Evolutionary conservation across 257 asterid genomes (phyloP).

Genomic region (Buddleja alternifolia): DNA sequence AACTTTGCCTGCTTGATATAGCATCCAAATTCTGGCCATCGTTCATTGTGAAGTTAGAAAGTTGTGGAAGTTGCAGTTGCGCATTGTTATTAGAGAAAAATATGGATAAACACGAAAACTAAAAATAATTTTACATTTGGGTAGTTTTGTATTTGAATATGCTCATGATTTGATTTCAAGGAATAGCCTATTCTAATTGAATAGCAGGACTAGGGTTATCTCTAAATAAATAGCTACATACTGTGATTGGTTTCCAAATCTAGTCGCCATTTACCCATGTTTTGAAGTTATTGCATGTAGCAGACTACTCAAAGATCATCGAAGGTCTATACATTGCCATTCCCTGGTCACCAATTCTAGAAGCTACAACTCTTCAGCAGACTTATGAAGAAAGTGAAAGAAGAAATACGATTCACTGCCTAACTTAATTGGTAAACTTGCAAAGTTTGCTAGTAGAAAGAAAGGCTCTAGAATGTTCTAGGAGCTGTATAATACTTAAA

Average conservation of each 20-base stretch:
- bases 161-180: background rate
- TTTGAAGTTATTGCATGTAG: background rate
- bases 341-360: background rate
- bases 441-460: background rate
- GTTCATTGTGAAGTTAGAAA: background rate
- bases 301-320: background rate
- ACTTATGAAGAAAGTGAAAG: too few species aligned
- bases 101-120: background rate
- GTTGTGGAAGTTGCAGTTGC: background rate
- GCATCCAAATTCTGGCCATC: background rate
- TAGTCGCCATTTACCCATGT: background rate
- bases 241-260: background rate
- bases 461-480: background rate
- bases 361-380: too few species aligned
- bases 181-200: too few species aligned
- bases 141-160: background rate
- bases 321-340: background rate
- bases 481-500: background rate
- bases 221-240: too few species aligned
- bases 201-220: too few species aligned
- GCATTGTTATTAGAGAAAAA: background rate
- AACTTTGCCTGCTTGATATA: slow-evolving; percentile 9
- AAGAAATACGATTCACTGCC: slow-evolving; percentile 2
- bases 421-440: background rate
- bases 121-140: background rate